These are phyloP conservation scores for Mycena maculata DNA, from an alignment of 768 basidiomycete genomes.

Conservation along the genomic window DNA sequence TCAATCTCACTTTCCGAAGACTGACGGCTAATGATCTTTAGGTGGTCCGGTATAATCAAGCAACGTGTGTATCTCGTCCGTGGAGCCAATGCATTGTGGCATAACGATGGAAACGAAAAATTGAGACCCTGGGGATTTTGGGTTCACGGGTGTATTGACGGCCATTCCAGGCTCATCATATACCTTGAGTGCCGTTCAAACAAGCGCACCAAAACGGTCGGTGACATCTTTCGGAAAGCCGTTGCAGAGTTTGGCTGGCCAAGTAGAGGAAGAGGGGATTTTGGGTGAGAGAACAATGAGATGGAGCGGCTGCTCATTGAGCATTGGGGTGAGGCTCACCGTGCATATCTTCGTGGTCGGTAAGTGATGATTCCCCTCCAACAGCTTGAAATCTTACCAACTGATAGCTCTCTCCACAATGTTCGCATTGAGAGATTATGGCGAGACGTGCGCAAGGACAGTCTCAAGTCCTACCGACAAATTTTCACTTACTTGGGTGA, in stretches of 20 bases:
- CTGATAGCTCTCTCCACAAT: constrained; percentile 41
- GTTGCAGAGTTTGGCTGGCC: neutral
- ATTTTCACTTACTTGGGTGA: constrained; percentile 43
- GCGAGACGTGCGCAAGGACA: constrained; percentile 42
- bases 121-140: constrained; percentile 4
- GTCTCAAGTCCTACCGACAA: constrained; percentile 42
- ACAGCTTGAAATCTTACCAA: neutral
- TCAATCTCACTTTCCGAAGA: neutral
- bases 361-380: neutral
- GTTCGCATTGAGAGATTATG: constrained; percentile 42
- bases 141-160: constrained; percentile 5
- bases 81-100: constrained; percentile 1
- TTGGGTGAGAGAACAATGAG: neutral
- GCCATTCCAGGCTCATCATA: neutral
- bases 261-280: neutral
- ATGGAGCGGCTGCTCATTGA: neutral
- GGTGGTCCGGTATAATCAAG: constrained; percentile 1
- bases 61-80: neutral
- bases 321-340: constrained; percentile 34
- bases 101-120: constrained; percentile 8
- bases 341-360: neutral
- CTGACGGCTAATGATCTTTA: no score
- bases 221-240: neutral
- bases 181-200: neutral
- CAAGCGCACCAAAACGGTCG: neutral